Conservation (phyloP, 176 grass and related monocot species). For the Oryza coarctata region DNA sequence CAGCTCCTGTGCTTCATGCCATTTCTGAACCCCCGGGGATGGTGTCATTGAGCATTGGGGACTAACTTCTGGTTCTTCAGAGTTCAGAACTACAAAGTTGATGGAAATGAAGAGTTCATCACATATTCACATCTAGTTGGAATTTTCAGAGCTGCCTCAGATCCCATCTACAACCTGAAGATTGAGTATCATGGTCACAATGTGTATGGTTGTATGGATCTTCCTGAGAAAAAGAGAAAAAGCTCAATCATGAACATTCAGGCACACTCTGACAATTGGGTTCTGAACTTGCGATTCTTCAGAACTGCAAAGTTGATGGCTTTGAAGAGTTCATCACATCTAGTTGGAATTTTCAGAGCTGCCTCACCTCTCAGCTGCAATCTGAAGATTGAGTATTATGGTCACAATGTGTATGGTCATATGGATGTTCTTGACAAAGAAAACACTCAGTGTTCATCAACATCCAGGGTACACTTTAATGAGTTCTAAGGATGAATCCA, state of each 20-base stretch:
- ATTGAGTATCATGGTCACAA: too few species aligned
- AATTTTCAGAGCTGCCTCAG: not conserved
- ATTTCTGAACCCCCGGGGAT: too few species aligned
- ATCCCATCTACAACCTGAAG: too few species aligned
- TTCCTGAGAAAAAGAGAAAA: not conserved
- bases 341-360: not conserved
- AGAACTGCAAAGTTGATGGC: not conserved
- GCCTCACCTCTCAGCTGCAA: not conserved
- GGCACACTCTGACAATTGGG: not conserved
- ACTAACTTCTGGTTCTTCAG: not conserved
- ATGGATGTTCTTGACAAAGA: not conserved
- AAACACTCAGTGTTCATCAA: not conserved
- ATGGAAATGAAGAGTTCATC: too few species aligned
- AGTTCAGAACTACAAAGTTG: not conserved
- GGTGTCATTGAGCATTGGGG: too few species aligned
- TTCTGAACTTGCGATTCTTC: slow-evolving; percentile 6
- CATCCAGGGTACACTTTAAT: not conserved
- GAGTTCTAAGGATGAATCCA: not conserved
- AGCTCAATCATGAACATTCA: not conserved
- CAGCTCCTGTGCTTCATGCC: not conserved
- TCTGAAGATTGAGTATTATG: not conserved
- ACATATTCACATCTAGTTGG: not conserved
- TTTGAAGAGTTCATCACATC: not conserved
- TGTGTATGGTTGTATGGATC: not conserved
- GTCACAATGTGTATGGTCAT: not conserved